These are phyloP conservation scores for Trypanosoma brucei DNA, from an alignment of 208 protist species.

Conservation along the genomic window DNA sequence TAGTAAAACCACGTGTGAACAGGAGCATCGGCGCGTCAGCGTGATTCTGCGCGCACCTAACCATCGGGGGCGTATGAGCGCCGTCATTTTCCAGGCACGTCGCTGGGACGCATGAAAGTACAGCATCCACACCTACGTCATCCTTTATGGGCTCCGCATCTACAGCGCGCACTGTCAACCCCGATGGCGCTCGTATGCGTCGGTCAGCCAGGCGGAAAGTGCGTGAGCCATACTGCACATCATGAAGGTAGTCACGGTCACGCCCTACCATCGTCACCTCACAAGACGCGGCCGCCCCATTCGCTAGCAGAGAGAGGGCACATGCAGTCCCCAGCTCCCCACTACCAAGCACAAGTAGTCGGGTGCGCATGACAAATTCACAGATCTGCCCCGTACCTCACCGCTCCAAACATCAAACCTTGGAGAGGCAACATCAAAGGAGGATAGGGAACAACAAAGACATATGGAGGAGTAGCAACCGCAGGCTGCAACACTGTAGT, in stretches of 20 bases:
- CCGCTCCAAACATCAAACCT: background rate
- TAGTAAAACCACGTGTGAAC: conserved; percentile 20
- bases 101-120: conserved; percentile 23
- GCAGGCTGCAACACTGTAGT: too few species aligned
- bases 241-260: conserved; percentile 25
- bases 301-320: conserved; percentile 50
- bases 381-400: background rate
- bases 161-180: conserved; percentile 17
- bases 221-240: conserved; percentile 17
- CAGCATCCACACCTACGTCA: conserved; percentile 13
- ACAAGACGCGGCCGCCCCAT: background rate
- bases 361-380: conserved; percentile 6
- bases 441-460: background rate
- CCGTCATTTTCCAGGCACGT: conserved; percentile 17
- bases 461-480: too few species aligned
- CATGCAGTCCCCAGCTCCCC: conserved; percentile 71
- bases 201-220: conserved; percentile 11
- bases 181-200: conserved; percentile 11
- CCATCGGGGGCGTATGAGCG: background rate
- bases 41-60: conserved; percentile 9
- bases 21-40: conserved; percentile 15
- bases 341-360: conserved; percentile 47
- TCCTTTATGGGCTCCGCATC: conserved; percentile 9
- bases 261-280: conserved; percentile 20
- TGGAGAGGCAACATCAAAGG: conserved; percentile 12